Percentiles rank a stretch among this genome's conserved stretches.
Evolutionary conservation across 192 early-diverging fungal genomes (phyloP).

Genomic region (Spizellomyces punctatus): DNA sequence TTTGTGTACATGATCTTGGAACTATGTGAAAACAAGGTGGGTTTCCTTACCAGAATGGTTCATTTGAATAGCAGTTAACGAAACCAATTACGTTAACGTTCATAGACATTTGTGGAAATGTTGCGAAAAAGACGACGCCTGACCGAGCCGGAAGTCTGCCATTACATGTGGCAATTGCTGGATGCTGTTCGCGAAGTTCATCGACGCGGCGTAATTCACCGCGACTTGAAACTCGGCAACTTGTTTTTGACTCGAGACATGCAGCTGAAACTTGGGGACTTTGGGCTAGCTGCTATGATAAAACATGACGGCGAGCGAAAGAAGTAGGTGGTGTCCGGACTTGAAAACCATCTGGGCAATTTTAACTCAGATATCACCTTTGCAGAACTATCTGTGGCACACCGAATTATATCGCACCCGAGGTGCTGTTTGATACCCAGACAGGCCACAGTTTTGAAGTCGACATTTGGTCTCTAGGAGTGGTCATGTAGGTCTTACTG

Average conservation of each 20-base stretch:
- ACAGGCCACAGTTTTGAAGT: slow-evolving; percentile 91
- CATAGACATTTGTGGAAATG: slow-evolving; percentile 82
- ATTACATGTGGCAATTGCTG: slow-evolving; percentile 81
- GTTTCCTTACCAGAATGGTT: neutral
- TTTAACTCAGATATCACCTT: neutral
- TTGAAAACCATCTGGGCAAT: neutral
- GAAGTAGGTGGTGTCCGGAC: slow-evolving; percentile 58
- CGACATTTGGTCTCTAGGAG: slow-evolving; percentile 92
- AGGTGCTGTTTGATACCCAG: slow-evolving; percentile 78
- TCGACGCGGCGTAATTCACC: slow-evolving; percentile 76
- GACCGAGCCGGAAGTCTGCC: slow-evolving; percentile 88
- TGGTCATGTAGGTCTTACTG: slow-evolving; percentile 69
- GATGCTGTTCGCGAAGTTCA: slow-evolving; percentile 84
- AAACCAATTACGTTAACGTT: neutral
- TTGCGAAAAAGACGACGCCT: slow-evolving; percentile 75
- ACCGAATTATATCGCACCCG: slow-evolving; percentile 97
- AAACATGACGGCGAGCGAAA: slow-evolving; percentile 83
- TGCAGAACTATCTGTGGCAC: slow-evolving; percentile 91
- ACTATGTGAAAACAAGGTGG: slow-evolving; percentile 82
- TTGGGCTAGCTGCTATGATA: slow-evolving; percentile 88
- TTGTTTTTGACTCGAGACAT: slow-evolving; percentile 81
- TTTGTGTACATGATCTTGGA: slow-evolving; percentile 92
- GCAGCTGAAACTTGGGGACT: slow-evolving; percentile 92
- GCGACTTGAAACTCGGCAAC: slow-evolving; percentile 96
- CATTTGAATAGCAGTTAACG: too few species aligned